These are phyloP conservation scores for Neurospora sp. DNA, from an alignment of 495 filamentous ascomycete genomes.

Conservation along the genomic window DNA sequence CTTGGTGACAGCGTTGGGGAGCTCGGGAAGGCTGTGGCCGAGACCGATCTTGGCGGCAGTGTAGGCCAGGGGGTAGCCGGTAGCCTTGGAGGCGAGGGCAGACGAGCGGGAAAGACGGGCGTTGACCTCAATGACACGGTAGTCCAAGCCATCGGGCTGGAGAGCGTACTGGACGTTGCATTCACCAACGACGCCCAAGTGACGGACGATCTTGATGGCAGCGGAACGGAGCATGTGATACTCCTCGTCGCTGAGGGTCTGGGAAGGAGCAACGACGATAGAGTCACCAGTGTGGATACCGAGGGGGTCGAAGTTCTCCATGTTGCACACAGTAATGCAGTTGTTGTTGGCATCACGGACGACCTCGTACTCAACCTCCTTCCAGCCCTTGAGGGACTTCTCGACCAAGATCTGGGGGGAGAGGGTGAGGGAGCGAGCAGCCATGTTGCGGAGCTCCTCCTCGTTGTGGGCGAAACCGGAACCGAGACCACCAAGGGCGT, in stretches of 20 bases:
- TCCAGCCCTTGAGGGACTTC: constrained; percentile 99
- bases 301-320: constrained; percentile 98
- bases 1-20: constrained; percentile 95
- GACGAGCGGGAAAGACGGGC: constrained; percentile 95
- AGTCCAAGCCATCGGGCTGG: constrained; percentile 89
- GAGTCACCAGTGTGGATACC: constrained; percentile 96
- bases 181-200: constrained; percentile 92
- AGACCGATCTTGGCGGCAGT: constrained; percentile 95
- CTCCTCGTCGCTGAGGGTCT: constrained; percentile 93
- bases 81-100: constrained; percentile 93
- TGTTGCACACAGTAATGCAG: constrained; percentile 98
- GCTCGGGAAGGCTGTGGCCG: constrained; percentile 85
- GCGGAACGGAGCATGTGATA: constrained; percentile 98
- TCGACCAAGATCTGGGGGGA: constrained; percentile 95
- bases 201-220: constrained; percentile 91
- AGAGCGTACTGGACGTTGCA: constrained; percentile 98
- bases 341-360: constrained; percentile 91
- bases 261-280: constrained; percentile 90
- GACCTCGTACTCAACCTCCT: constrained; percentile 97
- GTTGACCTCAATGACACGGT: constrained; percentile 97
- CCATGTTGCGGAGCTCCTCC: constrained; percentile 85
- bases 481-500: constrained; percentile 88
- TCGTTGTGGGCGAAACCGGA: constrained; percentile 95
- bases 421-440: constrained; percentile 86
- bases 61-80: constrained; percentile 93